Evolutionary conservation across 164 flowering plant genomes (phyloP).

Genomic region (Liriodendron chinense): DNA sequence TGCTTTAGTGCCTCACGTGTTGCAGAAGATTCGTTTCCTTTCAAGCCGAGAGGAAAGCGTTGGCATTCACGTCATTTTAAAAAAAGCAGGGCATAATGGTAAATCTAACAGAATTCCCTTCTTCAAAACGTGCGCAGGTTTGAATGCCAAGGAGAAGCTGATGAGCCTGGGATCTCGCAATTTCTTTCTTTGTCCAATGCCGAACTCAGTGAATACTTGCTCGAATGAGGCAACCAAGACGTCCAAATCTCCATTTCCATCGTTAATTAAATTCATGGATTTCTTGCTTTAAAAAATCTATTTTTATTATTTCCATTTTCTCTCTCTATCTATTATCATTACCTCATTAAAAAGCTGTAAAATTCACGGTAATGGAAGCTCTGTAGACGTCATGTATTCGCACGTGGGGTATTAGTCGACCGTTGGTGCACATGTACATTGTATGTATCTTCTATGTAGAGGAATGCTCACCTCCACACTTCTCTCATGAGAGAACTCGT

Average conservation of each 20-base stretch:
- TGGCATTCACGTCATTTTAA: no score
- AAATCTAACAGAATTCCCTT: no score
- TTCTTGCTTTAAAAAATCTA: constrained; percentile 2
- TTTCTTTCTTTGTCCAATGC: constrained; percentile 55
- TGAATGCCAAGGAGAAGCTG: constrained; percentile 54
- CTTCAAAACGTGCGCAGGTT: constrained; percentile 31
- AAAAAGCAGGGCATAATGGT: no score
- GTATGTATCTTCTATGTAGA: no score
- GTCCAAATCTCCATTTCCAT: neutral
- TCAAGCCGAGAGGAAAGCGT: no score
- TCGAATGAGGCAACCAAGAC: constrained; percentile 21
- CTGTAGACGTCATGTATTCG: neutral
- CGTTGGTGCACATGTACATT: no score
- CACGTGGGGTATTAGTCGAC: neutral
- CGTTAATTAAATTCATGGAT: constrained; percentile 4
- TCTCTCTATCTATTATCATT: neutral
- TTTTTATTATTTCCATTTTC: neutral
- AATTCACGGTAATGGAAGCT: neutral
- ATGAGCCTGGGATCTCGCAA: constrained; percentile 56
- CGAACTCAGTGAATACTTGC: constrained; percentile 14
- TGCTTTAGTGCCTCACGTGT: no score
- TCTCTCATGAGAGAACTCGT: no score
- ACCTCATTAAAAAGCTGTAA: neutral
- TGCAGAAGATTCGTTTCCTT: no score
- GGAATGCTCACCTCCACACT: no score